A percentile compares a stretch with the other conserved stretches of the same genome.
These are phyloP conservation scores for Galeopsis tetrahit DNA, from an alignment of 257 asterid genomes.

Conservation along the genomic window DNA sequence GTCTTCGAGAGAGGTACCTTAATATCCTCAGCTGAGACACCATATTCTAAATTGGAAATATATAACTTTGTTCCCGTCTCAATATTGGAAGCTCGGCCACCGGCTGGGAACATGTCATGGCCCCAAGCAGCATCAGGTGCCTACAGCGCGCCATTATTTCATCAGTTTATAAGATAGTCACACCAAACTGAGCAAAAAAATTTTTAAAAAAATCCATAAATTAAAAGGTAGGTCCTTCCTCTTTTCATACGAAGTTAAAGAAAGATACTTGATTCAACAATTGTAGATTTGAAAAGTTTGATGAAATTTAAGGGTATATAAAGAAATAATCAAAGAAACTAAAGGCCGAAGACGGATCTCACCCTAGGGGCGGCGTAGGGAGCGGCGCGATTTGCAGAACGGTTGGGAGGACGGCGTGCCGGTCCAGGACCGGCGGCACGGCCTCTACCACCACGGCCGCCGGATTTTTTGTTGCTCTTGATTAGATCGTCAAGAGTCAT, in stretches of 20 bases:
- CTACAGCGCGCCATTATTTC: conserved; percentile 41
- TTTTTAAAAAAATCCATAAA: neutral
- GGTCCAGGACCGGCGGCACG: conserved; percentile 81
- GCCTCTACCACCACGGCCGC: conserved; percentile 60
- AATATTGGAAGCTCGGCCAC: conserved; percentile 65
- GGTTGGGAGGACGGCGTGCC: conserved; percentile 69
- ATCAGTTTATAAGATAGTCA: conserved; percentile 10
- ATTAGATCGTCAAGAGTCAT: conserved; percentile 93
- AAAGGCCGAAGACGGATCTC: conserved; percentile 41
- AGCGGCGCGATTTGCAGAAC: conserved; percentile 62
- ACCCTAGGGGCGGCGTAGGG: conserved; percentile 79
- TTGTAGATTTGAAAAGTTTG: neutral
- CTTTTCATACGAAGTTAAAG: neutral
- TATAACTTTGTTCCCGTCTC: conserved; percentile 98
- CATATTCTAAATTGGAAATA: conserved; percentile 88
- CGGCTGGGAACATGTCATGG: conserved; percentile 73
- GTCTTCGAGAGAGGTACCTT: conserved; percentile 49
- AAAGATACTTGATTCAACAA: neutral
- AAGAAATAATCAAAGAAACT: neutral
- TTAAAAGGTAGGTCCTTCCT: neutral
- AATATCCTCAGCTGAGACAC: conserved; percentile 89
- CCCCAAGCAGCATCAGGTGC: conserved; percentile 92
- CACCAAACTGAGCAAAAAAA: neutral
- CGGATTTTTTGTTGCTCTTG: conserved; percentile 79
- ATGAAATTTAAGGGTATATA: neutral